phyloP scores from a whole-genome alignment of 495 filamentous ascomycete genomes.

The Podospora didyma region DNA sequence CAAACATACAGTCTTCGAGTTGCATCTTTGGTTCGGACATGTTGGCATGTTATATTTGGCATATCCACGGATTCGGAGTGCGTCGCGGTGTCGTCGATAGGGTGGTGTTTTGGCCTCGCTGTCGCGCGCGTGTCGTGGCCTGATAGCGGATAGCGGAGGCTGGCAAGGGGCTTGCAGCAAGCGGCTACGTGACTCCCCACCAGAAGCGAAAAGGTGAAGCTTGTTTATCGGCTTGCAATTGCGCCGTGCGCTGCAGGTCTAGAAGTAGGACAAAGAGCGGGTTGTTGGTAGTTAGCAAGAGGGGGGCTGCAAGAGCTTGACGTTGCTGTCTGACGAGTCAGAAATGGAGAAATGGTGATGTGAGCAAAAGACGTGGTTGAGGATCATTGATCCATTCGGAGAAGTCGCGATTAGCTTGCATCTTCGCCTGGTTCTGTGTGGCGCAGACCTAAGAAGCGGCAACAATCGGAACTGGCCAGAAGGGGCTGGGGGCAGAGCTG shows the following conservation, averaged over 20 bases:
- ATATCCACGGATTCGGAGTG: slow-evolving; percentile 24
- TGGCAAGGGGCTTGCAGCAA: background rate
- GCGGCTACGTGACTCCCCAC: background rate
- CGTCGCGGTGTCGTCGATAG: background rate
- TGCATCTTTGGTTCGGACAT: slow-evolving; percentile 80
- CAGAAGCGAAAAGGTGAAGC: background rate
- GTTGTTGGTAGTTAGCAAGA: too few species aligned
- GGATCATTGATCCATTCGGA: slow-evolving; percentile 20
- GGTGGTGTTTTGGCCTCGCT: background rate
- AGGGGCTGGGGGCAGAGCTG: too few species aligned
- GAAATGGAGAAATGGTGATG: too few species aligned
- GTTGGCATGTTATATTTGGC: slow-evolving; percentile 34
- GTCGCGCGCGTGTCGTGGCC: background rate
- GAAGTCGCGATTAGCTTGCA: background rate
- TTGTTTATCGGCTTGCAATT: background rate
- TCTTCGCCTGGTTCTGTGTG: too few species aligned
- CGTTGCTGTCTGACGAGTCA: slow-evolving; percentile 12
- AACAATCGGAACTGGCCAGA: too few species aligned
- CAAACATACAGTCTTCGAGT: slow-evolving; percentile 78
- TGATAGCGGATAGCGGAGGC: background rate
- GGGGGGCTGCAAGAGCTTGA: background rate
- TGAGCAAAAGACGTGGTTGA: slow-evolving; percentile 20
- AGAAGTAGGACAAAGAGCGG: too few species aligned
- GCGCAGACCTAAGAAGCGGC: too few species aligned
- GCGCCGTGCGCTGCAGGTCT: background rate